These are phyloP conservation scores for Camelina sativa DNA, from an alignment of 345 rosid genomes.

Conservation along the genomic window DNA sequence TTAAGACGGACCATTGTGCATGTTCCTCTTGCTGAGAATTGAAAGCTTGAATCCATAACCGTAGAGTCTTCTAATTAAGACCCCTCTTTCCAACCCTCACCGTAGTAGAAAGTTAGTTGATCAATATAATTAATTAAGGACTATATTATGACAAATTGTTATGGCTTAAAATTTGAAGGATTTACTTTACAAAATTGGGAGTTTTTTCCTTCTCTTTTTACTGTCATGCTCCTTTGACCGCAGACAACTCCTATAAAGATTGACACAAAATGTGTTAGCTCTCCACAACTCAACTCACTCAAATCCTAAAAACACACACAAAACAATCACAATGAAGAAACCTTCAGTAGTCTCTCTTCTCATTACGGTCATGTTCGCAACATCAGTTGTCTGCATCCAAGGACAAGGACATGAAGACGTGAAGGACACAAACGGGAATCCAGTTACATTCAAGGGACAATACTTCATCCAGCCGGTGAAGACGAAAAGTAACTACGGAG, in stretches of 20 bases:
- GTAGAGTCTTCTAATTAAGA: background rate
- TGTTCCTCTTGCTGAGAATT: no score
- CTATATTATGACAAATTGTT: background rate
- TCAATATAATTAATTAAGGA: background rate
- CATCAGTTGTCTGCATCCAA: background rate
- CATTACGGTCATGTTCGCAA: conserved; percentile 1
- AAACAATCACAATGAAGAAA: conserved; percentile 10
- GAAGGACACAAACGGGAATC: background rate
- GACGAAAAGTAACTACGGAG: background rate
- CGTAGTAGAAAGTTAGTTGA: background rate
- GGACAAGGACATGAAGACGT: background rate
- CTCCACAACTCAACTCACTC: conserved; percentile 2
- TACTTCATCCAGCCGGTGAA: conserved; percentile 15
- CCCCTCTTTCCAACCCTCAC: background rate
- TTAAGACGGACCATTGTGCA: no score
- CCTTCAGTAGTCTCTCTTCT: background rate
- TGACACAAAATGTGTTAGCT: background rate
- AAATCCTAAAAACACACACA: background rate
- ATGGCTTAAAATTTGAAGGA: background rate
- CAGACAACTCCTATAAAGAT: background rate
- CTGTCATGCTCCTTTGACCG: background rate
- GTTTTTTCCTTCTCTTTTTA: background rate
- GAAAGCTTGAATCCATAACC: background rate
- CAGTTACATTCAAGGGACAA: background rate
- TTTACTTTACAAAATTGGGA: background rate